phyloP scores from a whole-genome alignment of 2,329 filamentous ascomycete species.

The Apiospora hydei region DNA sequence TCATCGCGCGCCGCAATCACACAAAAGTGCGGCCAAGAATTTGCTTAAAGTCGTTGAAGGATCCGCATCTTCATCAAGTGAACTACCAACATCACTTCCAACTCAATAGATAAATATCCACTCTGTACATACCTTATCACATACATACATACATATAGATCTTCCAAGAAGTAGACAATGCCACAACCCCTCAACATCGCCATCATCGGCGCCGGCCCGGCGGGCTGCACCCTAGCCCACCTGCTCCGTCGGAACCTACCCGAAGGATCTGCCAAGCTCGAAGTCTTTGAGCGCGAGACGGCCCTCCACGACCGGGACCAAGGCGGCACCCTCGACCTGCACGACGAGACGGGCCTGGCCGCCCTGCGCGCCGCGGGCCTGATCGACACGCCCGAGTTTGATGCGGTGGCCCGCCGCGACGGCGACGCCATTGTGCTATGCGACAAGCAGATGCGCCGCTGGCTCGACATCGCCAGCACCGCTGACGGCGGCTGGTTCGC shows the following conservation, averaged over 20 bases:
- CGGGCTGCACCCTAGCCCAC: slow-evolving; percentile 58
- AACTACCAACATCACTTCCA: too few relatives aligned
- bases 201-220: slow-evolving; percentile 57
- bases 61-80: too few relatives aligned
- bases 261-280: slow-evolving; percentile 49
- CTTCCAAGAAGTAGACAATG: too few relatives aligned
- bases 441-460: slow-evolving; percentile 45
- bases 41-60: too few relatives aligned
- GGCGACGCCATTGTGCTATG: slow-evolving; percentile 57
- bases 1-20: slow-evolving; percentile 25
- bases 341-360: slow-evolving; percentile 56
- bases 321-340: slow-evolving; percentile 63
- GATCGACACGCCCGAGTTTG: slow-evolving; percentile 52
- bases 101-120: too few relatives aligned
- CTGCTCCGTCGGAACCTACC: slow-evolving; percentile 52
- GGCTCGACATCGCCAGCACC: slow-evolving; percentile 29
- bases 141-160: too few relatives aligned
- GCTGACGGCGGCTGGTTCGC: slow-evolving; percentile 41
- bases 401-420: slow-evolving; percentile 57
- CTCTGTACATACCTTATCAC: too few relatives aligned
- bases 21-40: too few relatives aligned
- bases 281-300: slow-evolving; percentile 57
- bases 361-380: slow-evolving; percentile 59
- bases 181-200: slow-evolving; percentile 46
- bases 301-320: slow-evolving; percentile 53